These are phyloP conservation scores for Starmerella roubikii DNA, from an alignment of 805 yeast genomes.

Conservation along the genomic window DNA sequence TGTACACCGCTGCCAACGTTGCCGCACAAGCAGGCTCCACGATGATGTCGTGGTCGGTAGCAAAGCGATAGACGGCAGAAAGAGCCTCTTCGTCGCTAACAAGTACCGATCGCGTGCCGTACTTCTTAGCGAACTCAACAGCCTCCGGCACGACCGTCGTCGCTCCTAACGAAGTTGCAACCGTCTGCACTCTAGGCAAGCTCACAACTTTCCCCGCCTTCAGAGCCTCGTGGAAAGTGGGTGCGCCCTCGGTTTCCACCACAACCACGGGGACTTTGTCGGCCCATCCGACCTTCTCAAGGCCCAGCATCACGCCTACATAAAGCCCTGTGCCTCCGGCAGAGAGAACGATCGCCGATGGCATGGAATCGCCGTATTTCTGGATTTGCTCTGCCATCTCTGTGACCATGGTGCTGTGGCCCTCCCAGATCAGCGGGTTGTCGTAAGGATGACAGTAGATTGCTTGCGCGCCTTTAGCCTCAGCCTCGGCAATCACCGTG, in stretches of 20 bases:
- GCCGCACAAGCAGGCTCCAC: constrained; percentile 71
- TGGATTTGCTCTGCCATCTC: constrained; percentile 72
- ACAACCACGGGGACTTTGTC: constrained; percentile 30
- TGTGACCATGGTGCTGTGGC: constrained; percentile 86
- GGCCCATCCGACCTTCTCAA: constrained; percentile 42
- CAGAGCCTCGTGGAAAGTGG: constrained; percentile 35
- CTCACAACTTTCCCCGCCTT: constrained; percentile 33
- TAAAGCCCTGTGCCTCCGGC: constrained; percentile 95
- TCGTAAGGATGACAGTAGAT: constrained; percentile 90
- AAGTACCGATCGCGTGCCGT: constrained; percentile 32
- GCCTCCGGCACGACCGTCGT: constrained; percentile 41
- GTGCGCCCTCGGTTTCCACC: constrained; percentile 37
- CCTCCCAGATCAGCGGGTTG: constrained; percentile 86
- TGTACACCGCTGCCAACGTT: constrained; percentile 36
- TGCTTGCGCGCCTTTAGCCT: constrained; percentile 48
- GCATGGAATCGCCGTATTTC: constrained; percentile 34
- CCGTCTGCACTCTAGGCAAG: constrained; percentile 33
- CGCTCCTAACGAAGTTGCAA: constrained; percentile 56
- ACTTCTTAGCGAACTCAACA: constrained; percentile 32
- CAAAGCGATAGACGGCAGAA: constrained; percentile 37
- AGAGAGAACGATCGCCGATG: constrained; percentile 76
- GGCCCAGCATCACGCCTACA: constrained; percentile 74
- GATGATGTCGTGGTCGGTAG: constrained; percentile 37
- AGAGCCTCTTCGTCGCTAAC: constrained; percentile 46
- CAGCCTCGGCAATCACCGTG: constrained; percentile 32